phyloP scores from a whole-genome alignment of 495 filamentous ascomycete genomes.

The Xylaria acuta region DNA sequence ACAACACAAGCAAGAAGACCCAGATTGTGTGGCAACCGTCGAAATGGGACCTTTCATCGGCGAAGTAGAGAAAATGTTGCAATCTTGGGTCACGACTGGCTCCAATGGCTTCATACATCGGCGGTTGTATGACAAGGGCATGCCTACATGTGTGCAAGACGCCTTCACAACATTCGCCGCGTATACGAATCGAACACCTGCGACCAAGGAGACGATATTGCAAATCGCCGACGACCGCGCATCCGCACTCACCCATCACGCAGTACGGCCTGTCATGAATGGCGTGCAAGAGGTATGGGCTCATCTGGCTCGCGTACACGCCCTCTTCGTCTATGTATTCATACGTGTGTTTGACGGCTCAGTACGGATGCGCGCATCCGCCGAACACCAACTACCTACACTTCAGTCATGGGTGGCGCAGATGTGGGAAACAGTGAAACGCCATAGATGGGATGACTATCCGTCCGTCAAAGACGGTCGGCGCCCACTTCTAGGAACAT shows the following conservation, averaged over 20 bases:
- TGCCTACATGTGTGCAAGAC: slow-evolving; percentile 43
- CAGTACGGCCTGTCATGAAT: background rate
- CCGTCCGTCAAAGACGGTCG: slow-evolving; percentile 5
- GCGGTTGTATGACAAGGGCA: slow-evolving; percentile 38
- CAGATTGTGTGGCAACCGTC: slow-evolving; percentile 21
- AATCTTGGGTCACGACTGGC: slow-evolving; percentile 34
- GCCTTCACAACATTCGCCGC: slow-evolving; percentile 38
- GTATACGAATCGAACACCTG: slow-evolving; percentile 32
- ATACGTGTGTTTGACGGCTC: slow-evolving; percentile 43
- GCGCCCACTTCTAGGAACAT: background rate
- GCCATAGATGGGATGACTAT: slow-evolving; percentile 35
- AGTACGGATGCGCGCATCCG: slow-evolving; percentile 26
- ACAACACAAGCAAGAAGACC: slow-evolving; percentile 27
- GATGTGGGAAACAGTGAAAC: slow-evolving; percentile 32
- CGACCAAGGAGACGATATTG: slow-evolving; percentile 31
- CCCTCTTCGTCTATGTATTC: slow-evolving; percentile 47
- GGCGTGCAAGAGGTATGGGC: slow-evolving; percentile 31
- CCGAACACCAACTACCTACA: slow-evolving; percentile 23
- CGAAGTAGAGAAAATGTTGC: slow-evolving; percentile 35
- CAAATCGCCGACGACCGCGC: slow-evolving; percentile 38
- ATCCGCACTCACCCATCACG: background rate
- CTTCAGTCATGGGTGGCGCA: slow-evolving; percentile 22
- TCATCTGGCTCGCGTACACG: slow-evolving; percentile 46
- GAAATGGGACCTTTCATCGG: slow-evolving; percentile 36
- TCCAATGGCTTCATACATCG: slow-evolving; percentile 48